Conservation (phyloP, 331 rosid species). For the Arachis monticola region DNA sequence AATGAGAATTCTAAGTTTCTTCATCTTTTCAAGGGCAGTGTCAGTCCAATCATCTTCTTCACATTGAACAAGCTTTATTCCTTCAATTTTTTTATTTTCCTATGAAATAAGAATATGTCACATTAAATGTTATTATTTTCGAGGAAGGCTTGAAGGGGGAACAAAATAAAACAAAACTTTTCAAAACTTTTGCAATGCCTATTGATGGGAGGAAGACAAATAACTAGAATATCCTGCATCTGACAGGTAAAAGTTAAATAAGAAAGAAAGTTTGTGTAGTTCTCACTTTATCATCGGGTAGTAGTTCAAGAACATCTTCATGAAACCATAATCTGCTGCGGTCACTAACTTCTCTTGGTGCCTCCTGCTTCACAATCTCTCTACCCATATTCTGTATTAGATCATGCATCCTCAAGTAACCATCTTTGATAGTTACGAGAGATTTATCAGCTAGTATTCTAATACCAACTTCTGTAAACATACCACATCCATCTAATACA, state of each 20-base stretch:
- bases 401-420: conserved; percentile 27
- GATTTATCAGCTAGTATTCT: conserved; percentile 19
- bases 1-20: conserved; percentile 17
- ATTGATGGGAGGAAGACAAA: too few species aligned
- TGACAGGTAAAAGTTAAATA: neutral
- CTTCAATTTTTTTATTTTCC: conserved; percentile 22
- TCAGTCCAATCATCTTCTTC: neutral
- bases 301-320: conserved; percentile 6
- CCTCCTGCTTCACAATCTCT: conserved; percentile 22
- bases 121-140: too few species aligned
- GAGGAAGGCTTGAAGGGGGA: neutral
- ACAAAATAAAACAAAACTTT: too few species aligned
- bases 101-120: neutral
- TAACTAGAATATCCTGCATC: too few species aligned
- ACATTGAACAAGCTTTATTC: conserved; percentile 12
- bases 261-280: neutral
- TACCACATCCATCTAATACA: neutral
- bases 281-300: conserved; percentile 15
- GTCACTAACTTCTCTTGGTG: neutral
- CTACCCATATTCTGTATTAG: conserved; percentile 30
- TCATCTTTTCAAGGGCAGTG: conserved; percentile 2
- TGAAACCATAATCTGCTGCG: conserved; percentile 15
- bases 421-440: neutral
- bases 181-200: too few species aligned
- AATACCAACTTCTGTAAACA: neutral